Percentiles rank a stretch among this genome's conserved stretches.
Conservation (phyloP, 495 filamentous ascomycete species). For the Podospora australis region DNA sequence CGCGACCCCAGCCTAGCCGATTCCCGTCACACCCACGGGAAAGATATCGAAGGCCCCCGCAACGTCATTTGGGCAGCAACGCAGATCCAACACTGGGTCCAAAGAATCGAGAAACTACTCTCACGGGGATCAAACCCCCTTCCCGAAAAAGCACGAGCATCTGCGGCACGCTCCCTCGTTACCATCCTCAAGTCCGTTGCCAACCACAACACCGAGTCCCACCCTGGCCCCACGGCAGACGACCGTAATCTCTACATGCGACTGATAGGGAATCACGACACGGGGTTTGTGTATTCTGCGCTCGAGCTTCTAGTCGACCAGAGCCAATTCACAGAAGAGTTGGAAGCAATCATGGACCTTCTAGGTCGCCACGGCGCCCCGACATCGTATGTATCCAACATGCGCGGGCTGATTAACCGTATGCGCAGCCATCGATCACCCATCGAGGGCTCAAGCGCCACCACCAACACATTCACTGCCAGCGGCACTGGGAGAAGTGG, state of each 20-base stretch:
- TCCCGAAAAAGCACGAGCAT: constrained; percentile 23
- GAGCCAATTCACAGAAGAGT: constrained; percentile 27
- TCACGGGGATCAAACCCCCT: constrained; percentile 31
- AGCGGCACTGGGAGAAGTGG: constrained; percentile 2
- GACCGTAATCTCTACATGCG: constrained; percentile 33
- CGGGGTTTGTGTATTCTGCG: constrained; percentile 31
- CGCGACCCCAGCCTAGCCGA: constrained; percentile 4
- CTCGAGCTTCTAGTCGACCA: constrained; percentile 34
- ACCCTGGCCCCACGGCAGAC: constrained; percentile 14
- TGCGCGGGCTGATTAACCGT: constrained; percentile 23
- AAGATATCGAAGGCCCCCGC: constrained; percentile 18
- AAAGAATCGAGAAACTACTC: constrained; percentile 30
- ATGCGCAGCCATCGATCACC: constrained; percentile 29
- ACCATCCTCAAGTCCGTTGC: constrained; percentile 35
- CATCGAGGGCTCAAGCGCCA: too few relatives aligned
- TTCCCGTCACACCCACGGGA: constrained; percentile 17
- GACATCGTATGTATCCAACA: constrained; percentile 22
- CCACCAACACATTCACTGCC: neutral
- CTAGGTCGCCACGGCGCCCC: constrained; percentile 23
- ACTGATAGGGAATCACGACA: constrained; percentile 32
- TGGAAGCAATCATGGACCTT: constrained; percentile 26
- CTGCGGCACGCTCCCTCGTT: constrained; percentile 35
- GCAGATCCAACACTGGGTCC: constrained; percentile 30
- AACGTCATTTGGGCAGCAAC: constrained; percentile 32
- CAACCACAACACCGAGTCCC: constrained; percentile 24